These are phyloP conservation scores for Podaxis sp. DNA, from an alignment of 768 basidiomycete species.

Conservation along the genomic window DNA sequence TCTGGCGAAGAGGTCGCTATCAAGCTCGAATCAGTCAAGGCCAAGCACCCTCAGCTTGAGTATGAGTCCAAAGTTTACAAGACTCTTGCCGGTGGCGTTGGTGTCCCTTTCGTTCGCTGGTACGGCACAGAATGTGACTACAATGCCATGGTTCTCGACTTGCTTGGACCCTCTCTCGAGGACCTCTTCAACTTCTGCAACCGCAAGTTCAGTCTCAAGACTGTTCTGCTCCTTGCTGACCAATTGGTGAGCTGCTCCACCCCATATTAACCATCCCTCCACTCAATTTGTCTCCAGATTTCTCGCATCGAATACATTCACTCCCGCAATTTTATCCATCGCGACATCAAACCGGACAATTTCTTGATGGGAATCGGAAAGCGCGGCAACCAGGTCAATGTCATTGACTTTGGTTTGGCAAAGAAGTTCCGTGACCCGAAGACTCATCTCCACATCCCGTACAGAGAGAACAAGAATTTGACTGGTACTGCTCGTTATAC, in stretches of 20 bases:
- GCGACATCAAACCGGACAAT: conserved; percentile 99
- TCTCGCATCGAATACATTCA: conserved; percentile 99
- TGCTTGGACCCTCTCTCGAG: conserved; percentile 88
- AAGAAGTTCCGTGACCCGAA: conserved; percentile 99
- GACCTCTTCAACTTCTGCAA: conserved; percentile 95
- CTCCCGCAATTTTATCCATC: conserved; percentile 96
- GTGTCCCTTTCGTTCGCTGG: conserved; percentile 97
- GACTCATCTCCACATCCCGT: conserved; percentile 99
- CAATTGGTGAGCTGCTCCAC: conserved; percentile 66
- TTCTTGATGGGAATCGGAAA: conserved; percentile 99
- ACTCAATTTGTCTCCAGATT: conserved; percentile 50
- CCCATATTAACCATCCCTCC: conserved; percentile 15
- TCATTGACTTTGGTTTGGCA: conserved; percentile 96
- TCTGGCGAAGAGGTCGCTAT: conserved; percentile 99
- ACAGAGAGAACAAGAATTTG: conserved; percentile 99
- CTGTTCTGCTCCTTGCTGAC: conserved; percentile 92
- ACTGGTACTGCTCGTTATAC: conserved; percentile 99
- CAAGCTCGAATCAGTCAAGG: conserved; percentile 99
- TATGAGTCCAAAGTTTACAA: conserved; percentile 96
- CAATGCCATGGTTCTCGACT: conserved; percentile 99
- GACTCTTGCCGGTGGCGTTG: conserved; percentile 98
- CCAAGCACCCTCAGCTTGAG: conserved; percentile 99
- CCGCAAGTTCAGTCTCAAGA: conserved; percentile 97
- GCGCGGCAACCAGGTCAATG: conserved; percentile 99
- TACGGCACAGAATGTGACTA: conserved; percentile 96